Evolutionary conservation across 2,329 filamentous ascomycete genomes (phyloP).

Genomic region (Cercospora sp.): DNA sequence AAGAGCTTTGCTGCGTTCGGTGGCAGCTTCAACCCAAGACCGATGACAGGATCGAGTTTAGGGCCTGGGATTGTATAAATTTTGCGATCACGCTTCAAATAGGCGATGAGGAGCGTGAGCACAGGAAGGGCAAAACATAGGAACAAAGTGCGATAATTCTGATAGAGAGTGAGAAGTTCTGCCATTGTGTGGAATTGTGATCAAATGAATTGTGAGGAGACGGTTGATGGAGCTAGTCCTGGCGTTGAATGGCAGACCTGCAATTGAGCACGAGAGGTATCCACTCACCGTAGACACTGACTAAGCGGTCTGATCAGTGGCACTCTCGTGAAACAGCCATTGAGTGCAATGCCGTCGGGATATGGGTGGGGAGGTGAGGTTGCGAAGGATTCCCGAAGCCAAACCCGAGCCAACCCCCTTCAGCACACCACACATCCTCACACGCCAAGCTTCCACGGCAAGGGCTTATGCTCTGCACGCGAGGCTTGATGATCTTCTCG

Average conservation of each 20-base stretch:
- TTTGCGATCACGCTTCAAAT: background rate
- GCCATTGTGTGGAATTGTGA: background rate
- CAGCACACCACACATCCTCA: background rate
- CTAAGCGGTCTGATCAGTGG: background rate
- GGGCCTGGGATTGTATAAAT: background rate
- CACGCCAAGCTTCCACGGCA: slow-evolving; percentile 1
- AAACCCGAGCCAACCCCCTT: background rate
- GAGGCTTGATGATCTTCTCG: slow-evolving; percentile 7
- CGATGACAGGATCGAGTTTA: background rate
- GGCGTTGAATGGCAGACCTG: background rate
- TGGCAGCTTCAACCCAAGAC: background rate
- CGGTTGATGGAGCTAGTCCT: background rate
- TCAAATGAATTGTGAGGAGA: background rate
- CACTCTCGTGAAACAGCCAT: background rate
- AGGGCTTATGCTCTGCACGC: background rate
- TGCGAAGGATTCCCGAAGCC: slow-evolving; percentile 6
- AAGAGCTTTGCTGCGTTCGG: background rate
- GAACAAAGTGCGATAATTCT: background rate
- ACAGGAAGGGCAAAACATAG: background rate
- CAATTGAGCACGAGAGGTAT: background rate
- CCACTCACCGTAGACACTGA: background rate
- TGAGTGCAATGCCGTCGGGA: background rate
- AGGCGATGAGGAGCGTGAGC: background rate
- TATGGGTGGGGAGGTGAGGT: background rate
- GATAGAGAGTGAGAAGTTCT: background rate